Percentiles rank a stretch among this genome's conserved stretches.
phyloP scores from a whole-genome alignment of 164 flowering plant species.

The Vitis cinerea region DNA sequence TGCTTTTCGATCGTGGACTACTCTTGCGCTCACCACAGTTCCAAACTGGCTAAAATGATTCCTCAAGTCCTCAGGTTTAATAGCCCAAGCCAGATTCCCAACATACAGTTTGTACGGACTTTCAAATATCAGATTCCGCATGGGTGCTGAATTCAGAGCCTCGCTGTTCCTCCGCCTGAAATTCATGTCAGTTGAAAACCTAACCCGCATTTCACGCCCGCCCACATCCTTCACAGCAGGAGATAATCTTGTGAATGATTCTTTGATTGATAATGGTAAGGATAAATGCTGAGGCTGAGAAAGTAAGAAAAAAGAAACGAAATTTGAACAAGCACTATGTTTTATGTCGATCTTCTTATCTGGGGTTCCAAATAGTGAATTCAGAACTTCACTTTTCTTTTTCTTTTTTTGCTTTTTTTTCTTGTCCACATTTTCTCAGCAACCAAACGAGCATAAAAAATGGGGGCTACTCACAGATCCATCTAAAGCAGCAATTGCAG shows the following conservation, averaged over 20 bases:
- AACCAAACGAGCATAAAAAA: background rate
- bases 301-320: background rate
- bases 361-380: no score
- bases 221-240: slow-evolving; percentile 36
- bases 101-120: slow-evolving; percentile 43
- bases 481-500: slow-evolving; percentile 44
- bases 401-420: no score
- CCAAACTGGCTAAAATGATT: slow-evolving; percentile 45
- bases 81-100: slow-evolving; percentile 46
- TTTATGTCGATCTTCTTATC: no score
- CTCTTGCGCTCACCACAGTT: slow-evolving; percentile 37
- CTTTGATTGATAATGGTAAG: no score
- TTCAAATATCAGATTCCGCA: slow-evolving; percentile 32
- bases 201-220: slow-evolving; percentile 51
- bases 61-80: slow-evolving; percentile 37
- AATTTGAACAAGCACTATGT: background rate
- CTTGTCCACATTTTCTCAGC: no score
- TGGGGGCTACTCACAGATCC: slow-evolving; percentile 34
- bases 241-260: background rate
- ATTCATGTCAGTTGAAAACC: slow-evolving; percentile 28
- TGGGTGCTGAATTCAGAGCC: slow-evolving; percentile 18
- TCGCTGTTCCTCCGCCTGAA: slow-evolving; percentile 15
- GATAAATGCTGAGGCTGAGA: no score
- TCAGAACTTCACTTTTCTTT: no score
- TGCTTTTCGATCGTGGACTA: slow-evolving; percentile 36